A percentile compares a stretch with the other conserved stretches of the same genome.
Evolutionary conservation across 116 monocot genomes (phyloP).

Genomic region (Papilionanthe hybrid): DNA sequence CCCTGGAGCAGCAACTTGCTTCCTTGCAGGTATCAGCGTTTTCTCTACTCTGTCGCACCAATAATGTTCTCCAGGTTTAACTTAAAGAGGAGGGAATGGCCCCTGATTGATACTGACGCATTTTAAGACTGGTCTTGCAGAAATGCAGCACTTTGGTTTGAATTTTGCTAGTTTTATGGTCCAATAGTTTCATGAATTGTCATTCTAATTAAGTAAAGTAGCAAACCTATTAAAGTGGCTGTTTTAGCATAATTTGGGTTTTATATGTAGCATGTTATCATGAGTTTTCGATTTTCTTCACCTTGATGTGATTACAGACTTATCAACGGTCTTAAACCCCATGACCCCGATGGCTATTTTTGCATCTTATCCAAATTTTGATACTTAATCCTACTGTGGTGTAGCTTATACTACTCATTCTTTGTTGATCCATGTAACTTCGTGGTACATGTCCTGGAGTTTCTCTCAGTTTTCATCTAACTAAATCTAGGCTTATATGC

Average conservation of each 20-base stretch:
- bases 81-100: background rate
- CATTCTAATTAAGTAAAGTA: background rate
- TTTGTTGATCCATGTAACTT: background rate
- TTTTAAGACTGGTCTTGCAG: background rate
- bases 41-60: background rate
- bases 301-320: background rate
- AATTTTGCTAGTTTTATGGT: background rate
- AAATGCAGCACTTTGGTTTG: background rate
- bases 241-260: background rate
- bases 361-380: background rate
- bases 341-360: background rate
- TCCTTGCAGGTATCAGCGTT: constrained; percentile 39
- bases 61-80: background rate
- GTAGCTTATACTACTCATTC: background rate
- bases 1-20: constrained; percentile 44
- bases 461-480: background rate
- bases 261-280: background rate
- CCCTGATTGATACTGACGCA: background rate
- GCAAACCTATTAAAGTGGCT: background rate
- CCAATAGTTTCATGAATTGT: background rate
- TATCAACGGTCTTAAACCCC: background rate
- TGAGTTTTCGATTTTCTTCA: background rate
- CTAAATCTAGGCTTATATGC: background rate
- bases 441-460: background rate
- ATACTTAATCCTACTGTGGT: background rate